These are phyloP conservation scores for Magnusiomyces sp. DNA, from an alignment of 1,139 yeast species.

Conservation along the genomic window DNA sequence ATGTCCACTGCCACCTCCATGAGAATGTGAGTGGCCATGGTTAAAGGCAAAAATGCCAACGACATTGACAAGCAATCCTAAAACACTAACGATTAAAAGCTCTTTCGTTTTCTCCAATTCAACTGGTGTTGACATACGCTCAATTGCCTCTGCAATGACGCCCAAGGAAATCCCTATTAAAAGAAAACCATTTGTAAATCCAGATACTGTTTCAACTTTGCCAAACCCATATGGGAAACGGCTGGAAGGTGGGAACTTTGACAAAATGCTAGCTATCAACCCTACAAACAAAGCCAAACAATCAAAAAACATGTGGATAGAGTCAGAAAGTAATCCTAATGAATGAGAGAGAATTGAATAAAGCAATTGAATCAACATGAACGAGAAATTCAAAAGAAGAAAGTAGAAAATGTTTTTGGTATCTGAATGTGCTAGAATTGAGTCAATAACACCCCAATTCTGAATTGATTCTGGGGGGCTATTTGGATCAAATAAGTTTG, in stretches of 20 bases:
- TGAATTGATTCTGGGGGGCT: conserved; percentile 7
- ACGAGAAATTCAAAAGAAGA: conserved; percentile 71
- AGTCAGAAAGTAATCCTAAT: conserved; percentile 82
- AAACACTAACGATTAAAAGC: conserved; percentile 67
- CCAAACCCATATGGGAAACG: conserved; percentile 80
- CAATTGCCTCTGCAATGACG: conserved; percentile 77
- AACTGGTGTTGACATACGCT: conserved; percentile 71
- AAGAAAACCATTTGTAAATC: conserved; percentile 87
- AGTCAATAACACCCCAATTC: conserved; percentile 29
- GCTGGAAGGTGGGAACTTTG: conserved; percentile 53
- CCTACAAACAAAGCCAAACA: conserved; percentile 88
- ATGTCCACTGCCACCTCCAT: conserved; percentile 35
- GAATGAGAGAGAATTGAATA: conserved; percentile 92
- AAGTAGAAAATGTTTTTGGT: conserved; percentile 87
- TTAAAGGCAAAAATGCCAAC: conserved; percentile 93
- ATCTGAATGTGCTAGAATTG: conserved; percentile 48
- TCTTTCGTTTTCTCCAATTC: conserved; percentile 75
- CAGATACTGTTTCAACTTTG: conserved; percentile 84
- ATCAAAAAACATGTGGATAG: conserved; percentile 92
- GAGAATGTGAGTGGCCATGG: conserved; percentile 56
- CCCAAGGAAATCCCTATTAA: conserved; percentile 84
- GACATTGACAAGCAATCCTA: conserved; percentile 81
- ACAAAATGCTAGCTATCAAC: conserved; percentile 66
- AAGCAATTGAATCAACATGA: conserved; percentile 87
- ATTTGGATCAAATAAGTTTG: conserved; percentile 7